Evolutionary conservation across 176 grass and related monocot species (phyloP).

Genomic region (Musa acuminata): DNA sequence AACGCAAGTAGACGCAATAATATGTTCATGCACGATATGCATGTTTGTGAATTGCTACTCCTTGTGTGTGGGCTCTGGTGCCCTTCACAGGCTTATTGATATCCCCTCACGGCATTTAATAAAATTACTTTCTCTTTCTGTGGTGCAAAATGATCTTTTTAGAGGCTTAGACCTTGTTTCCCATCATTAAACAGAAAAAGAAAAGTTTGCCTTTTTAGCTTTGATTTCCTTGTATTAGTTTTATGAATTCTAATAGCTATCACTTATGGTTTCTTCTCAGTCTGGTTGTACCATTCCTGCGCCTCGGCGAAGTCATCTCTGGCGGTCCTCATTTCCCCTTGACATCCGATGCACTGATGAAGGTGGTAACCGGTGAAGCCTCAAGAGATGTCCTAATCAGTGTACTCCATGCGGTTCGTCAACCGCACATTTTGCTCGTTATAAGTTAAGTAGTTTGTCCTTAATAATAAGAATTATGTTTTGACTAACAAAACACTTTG

Average conservation of each 20-base stretch:
- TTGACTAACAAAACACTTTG: not conserved
- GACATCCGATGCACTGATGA: conserved; percentile 35
- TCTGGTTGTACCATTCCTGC: conserved; percentile 44
- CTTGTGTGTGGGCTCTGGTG: no score
- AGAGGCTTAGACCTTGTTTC: no score
- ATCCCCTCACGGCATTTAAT: no score
- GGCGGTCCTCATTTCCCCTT: conserved; percentile 33
- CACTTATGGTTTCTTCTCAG: conserved; percentile 6
- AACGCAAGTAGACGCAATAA: no score
- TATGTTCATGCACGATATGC: no score
- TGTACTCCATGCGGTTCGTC: conserved; percentile 35
- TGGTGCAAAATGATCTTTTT: not conserved
- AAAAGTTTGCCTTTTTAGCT: not conserved
- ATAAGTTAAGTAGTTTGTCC: not conserved
- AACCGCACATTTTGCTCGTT: not conserved
- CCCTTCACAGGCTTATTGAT: no score
- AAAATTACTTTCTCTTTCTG: not conserved
- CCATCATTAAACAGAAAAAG: no score
- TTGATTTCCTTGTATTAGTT: not conserved
- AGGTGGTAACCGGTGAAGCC: conserved; percentile 34
- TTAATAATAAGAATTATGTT: not conserved
- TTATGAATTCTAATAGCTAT: not conserved
- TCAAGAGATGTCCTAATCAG: conserved; percentile 36
- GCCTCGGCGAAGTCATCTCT: conserved; percentile 37
- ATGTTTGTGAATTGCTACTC: no score